Conservation (phyloP, 1,284 basidiomycete species). For the Xerocomus nothofagi region DNA sequence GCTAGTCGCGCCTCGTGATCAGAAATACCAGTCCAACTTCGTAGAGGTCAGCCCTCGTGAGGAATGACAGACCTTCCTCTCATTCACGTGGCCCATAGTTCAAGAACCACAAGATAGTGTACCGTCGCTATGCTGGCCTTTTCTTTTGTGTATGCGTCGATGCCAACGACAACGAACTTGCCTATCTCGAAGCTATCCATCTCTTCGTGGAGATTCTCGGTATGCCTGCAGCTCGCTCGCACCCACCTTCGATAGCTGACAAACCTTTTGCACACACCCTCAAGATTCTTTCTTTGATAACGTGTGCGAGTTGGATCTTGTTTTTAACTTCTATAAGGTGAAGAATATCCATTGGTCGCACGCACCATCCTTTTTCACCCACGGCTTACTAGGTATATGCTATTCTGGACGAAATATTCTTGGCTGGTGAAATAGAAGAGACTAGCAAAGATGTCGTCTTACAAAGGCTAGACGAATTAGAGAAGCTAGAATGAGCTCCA, state of each 20-base stretch:
- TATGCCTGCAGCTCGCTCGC: conserved; percentile 40
- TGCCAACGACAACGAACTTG: conserved; percentile 96
- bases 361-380: conserved; percentile 5
- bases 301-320: conserved; percentile 94
- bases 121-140: conserved; percentile 93
- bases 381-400: conserved; percentile 75
- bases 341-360: conserved; percentile 8
- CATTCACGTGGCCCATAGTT: conserved; percentile 56
- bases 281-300: conserved; percentile 98
- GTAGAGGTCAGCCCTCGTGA: conserved; percentile 75
- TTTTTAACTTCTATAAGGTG: conserved; percentile 99
- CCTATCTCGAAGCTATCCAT: conserved; percentile 96
- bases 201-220: conserved; percentile 98
- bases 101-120: conserved; percentile 93
- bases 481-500: conserved; percentile 73
- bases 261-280: background rate
- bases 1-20: conserved; percentile 93
- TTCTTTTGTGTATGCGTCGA: conserved; percentile 99
- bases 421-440: conserved; percentile 99
- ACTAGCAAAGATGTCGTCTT: conserved; percentile 96
- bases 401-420: conserved; percentile 96
- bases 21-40: conserved; percentile 99
- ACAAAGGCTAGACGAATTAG: conserved; percentile 84
- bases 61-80: background rate
- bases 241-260: conserved; percentile 1